A percentile compares a stretch with the other conserved stretches of the same genome.
These are phyloP conservation scores for Podospora bellae-mahoneyi DNA, from an alignment of 495 filamentous ascomycete genomes.

Conservation along the genomic window DNA sequence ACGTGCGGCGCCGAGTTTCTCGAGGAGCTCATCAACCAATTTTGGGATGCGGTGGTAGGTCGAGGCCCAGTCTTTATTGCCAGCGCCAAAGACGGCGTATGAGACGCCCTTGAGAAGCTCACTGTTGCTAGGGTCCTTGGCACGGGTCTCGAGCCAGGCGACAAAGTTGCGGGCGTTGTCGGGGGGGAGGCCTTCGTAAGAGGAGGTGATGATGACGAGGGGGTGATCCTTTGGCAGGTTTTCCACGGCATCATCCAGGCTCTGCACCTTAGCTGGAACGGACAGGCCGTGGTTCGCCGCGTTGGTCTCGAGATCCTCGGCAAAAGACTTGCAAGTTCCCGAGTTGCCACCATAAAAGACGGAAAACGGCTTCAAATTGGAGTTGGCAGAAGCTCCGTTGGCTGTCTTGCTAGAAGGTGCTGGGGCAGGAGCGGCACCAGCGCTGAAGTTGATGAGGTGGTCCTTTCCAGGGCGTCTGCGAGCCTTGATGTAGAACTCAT, in stretches of 20 bases:
- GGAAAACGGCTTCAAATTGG: slow-evolving; percentile 38
- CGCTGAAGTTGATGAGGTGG: slow-evolving; percentile 30
- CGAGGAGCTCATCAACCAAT: slow-evolving; percentile 49
- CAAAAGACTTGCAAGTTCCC: slow-evolving; percentile 65
- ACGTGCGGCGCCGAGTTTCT: slow-evolving; percentile 47
- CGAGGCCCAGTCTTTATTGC: slow-evolving; percentile 54
- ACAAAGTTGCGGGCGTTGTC: slow-evolving; percentile 68
- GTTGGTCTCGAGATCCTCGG: slow-evolving; percentile 52
- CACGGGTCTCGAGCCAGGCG: slow-evolving; percentile 51
- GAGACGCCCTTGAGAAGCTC: slow-evolving; percentile 43
- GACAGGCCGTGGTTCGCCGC: slow-evolving; percentile 52
- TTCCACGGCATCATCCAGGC: slow-evolving; percentile 56
- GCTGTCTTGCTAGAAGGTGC: slow-evolving; percentile 9
- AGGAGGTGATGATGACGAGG: slow-evolving; percentile 58
- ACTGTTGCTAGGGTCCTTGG: slow-evolving; percentile 39
- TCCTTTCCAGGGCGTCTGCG: slow-evolving; percentile 46
- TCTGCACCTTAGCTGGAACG: slow-evolving; percentile 35
- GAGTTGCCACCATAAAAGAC: slow-evolving; percentile 65
- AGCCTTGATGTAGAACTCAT: slow-evolving; percentile 58
- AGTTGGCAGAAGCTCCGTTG: neutral
- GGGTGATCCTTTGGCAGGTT: slow-evolving; percentile 56
- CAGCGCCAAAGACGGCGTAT: slow-evolving; percentile 61
- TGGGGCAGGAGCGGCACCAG: slow-evolving; percentile 1
- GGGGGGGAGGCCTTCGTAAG: slow-evolving; percentile 60
- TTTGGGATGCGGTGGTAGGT: slow-evolving; percentile 68